Evolutionary conservation across 1,284 basidiomycete species (phyloP).

Genomic region (Microstroma glucosiphilum): DNA sequence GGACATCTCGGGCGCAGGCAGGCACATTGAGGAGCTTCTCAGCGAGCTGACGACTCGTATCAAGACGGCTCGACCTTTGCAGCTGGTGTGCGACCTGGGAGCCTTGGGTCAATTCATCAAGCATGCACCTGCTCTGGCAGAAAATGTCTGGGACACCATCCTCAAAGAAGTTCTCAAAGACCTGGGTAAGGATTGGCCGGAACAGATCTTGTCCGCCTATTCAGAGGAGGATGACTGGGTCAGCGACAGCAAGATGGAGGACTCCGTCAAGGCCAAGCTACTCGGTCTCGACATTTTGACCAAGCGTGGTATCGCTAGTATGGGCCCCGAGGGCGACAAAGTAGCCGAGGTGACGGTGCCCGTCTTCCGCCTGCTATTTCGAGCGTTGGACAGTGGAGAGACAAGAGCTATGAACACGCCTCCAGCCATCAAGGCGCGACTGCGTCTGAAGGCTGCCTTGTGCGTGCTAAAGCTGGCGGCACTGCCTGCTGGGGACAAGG

Average conservation of each 20-base stretch:
- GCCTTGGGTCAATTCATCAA: slow-evolving; percentile 71
- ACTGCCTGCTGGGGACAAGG: slow-evolving; percentile 60
- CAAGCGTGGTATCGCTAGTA: slow-evolving; percentile 25
- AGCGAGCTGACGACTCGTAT: slow-evolving; percentile 62
- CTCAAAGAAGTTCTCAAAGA: slow-evolving; percentile 63
- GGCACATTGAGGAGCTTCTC: slow-evolving; percentile 25
- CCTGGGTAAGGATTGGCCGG: slow-evolving; percentile 28
- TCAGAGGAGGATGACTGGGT: slow-evolving; percentile 28
- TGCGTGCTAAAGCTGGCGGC: slow-evolving; percentile 75
- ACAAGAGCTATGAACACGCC: slow-evolving; percentile 29
- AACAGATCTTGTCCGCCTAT: slow-evolving; percentile 17
- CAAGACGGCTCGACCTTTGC: slow-evolving; percentile 56
- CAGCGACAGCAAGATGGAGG: slow-evolving; percentile 24
- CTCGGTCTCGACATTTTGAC: slow-evolving; percentile 32
- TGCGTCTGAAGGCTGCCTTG: slow-evolving; percentile 74
- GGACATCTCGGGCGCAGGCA: slow-evolving; percentile 7
- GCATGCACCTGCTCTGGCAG: slow-evolving; percentile 66
- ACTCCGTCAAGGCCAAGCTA: slow-evolving; percentile 26
- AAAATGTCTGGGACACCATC: slow-evolving; percentile 69
- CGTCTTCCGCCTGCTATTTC: slow-evolving; percentile 34
- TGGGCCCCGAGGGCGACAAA: slow-evolving; percentile 15
- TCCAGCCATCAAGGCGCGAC: slow-evolving; percentile 40
- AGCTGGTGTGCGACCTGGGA: slow-evolving; percentile 64
- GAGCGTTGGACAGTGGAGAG: slow-evolving; percentile 28
- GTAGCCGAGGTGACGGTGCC: slow-evolving; percentile 31